Evolutionary conservation across 805 yeast genomes (phyloP), one percentile per base, ranked within the genome.

Genomic region (Yarrowia sp.): DNA sequence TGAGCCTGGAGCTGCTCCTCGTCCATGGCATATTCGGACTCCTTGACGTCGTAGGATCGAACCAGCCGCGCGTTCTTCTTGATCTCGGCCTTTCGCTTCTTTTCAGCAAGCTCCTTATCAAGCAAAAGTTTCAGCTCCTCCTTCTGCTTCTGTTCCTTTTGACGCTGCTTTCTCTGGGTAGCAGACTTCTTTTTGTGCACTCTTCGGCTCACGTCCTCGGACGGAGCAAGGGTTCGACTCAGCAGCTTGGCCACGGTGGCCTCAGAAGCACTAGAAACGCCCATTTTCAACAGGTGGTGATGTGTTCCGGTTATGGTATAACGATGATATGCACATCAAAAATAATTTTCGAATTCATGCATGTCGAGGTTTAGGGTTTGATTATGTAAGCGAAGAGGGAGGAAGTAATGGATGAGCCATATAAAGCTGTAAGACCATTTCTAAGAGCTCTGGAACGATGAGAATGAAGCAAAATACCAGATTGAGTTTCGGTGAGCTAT

Each of bases 161-260:
- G 66, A 3, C 55, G 66, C 36, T 15, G 55, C 49, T 61, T 61
- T 34, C 66, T 55, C 46, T 61, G 53, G 34, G 66, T 46, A 10
- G 66, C 53, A 14, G 66, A 61, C 44, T 61, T 61, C 38, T 61
- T 61, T 34, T 61, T 61, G 55, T 47, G 55, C 34, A 61, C 66
- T 47, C 55, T 17, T 61, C 66, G 50, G 20, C 50, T 36, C 33
- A 47, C 43, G 55, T 47, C 55, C 20, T 61, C 55, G 39, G 53
- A 46, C 38, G 55, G 53, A 24, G 66, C 66, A 13, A 61, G 66
- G 3, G 66, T 38, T n/a, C 55, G 42, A n/a, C 55, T 39, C 24
- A 61, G 66, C 17, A 61, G 55, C 46, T 47, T 61, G 34, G 53
- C 55, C 20, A 61, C 66, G 38, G 66, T 61, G 38, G 53, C 66